Conservation (phyloP, 2,329 filamentous ascomycete species). For the Grosmannia huntii region DNA sequence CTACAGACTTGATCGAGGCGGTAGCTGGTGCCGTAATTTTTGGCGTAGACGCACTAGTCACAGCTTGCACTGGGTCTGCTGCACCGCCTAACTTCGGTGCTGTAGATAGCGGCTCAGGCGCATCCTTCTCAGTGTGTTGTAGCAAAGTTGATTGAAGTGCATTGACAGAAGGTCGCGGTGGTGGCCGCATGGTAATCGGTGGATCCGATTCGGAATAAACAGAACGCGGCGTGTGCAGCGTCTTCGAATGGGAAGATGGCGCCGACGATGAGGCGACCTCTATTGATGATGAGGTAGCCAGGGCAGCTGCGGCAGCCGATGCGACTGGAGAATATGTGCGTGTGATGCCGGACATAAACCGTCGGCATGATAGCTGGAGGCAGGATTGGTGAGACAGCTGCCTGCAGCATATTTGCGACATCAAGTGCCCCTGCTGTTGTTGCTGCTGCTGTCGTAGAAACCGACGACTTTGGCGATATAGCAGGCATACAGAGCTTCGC, state of each 20-base stretch:
- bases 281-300: neutral
- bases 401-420: slow-evolving; percentile 18
- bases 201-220: slow-evolving; percentile 3
- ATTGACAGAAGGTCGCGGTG: neutral
- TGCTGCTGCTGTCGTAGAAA: slow-evolving; percentile 22
- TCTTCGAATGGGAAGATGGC: slow-evolving; percentile 7
- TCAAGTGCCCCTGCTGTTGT: slow-evolving; percentile 10
- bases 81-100: neutral
- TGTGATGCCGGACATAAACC: slow-evolving; percentile 29
- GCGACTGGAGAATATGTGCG: slow-evolving; percentile 27
- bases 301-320: neutral
- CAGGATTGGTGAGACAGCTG: slow-evolving; percentile 14
- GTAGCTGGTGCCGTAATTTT: neutral
- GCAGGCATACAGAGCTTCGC: slow-evolving; percentile 25
- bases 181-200: slow-evolving; percentile 6
- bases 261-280: neutral
- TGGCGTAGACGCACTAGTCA: neutral
- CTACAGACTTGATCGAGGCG: neutral
- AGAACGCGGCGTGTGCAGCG: slow-evolving; percentile 8
- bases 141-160: neutral
- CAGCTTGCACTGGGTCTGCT: neutral
- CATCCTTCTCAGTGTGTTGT: neutral
- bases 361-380: slow-evolving; percentile 17
- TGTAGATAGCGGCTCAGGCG: slow-evolving; percentile 2
- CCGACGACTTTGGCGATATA: slow-evolving; percentile 27